A percentile compares a stretch with the other conserved stretches of the same genome.
Evolutionary conservation across 208 protist species (phyloP).

Genomic region (Entamoeba histolytica): DNA sequence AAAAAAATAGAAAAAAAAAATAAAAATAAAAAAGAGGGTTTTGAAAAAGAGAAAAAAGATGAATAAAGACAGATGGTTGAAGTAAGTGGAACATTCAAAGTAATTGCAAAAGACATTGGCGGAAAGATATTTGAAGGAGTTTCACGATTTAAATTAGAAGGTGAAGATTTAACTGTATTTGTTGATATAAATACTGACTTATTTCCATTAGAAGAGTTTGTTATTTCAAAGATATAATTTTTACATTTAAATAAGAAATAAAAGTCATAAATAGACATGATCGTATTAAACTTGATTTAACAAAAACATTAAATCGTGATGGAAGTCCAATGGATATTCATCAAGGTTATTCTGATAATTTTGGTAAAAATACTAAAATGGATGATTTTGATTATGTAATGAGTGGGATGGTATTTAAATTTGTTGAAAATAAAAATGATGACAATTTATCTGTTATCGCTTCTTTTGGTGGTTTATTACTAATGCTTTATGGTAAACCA

Average conservation of each 20-base stretch:
- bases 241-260: no score
- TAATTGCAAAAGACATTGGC: not conserved
- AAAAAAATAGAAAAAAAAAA: no score
- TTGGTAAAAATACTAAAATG: not conserved
- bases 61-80: not conserved
- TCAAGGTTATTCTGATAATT: not conserved
- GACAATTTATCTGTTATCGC: not conserved
- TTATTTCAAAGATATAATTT: not conserved
- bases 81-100: not conserved
- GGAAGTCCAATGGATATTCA: not conserved
- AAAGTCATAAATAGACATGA: not conserved
- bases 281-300: not conserved
- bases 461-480: conserved; percentile 2
- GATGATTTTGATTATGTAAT: not conserved
- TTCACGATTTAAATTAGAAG: not conserved
- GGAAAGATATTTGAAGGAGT: not conserved
- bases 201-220: not conserved
- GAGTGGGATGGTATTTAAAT: not conserved
- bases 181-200: not conserved
- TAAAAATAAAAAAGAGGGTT: no score
- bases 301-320: not conserved
- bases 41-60: no score
- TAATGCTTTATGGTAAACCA: not conserved
- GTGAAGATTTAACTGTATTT: not conserved
- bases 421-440: not conserved